Base-by-base conservation (phyloP, 257 asterid species). In the Solanum ossicruentum region DNA sequence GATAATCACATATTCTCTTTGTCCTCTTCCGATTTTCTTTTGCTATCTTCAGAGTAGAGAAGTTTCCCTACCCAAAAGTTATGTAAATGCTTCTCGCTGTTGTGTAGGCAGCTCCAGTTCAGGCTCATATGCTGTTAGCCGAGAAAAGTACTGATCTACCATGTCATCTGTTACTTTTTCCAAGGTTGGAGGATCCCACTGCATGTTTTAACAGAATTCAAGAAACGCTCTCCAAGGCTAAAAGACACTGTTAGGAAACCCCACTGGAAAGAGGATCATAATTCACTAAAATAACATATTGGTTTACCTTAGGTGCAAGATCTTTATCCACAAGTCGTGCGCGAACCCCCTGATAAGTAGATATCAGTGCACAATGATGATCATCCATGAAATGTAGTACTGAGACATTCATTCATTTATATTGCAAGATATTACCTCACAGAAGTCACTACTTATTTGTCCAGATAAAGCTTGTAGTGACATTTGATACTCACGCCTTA, bases 101-200 rank as follows among this genome's bases (percentile, higher is more conserved):
- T 90, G 85, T 20, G 93, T 92, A 63, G 99, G 98, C 60, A 96
- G 94, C 71, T 95, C 92, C 23, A 96, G 93, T 58, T 95, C 97
- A 80, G 97, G 98, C 90, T 95, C 99, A 17, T 81, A 80, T 36
- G 95, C 94, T 63, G 93, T 88, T 55, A 93, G 83, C 17, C 91
- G 94, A 57, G 93, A 77, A 52, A 96, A 93, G 87, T 96, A 96
- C 86, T 86, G 90, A 86, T 93, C 98, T 49, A 96, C 95, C 99
- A 96, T 96, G 90, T 96, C 98, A 81, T 91, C 54, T 12, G 98
- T 86, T 87, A 92, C 98, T 54, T 91, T 87, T 73, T 93, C 95
- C 92, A 96, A 90, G 84, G 89, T 96, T 61, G 98, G 99, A 69
- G 99, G 99, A 85, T 91, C 91, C 98, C 99, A 96, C 99, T 96